Evolutionary conservation across 257 asterid species (phyloP).

Genomic region (Nemophila menziesii): DNA sequence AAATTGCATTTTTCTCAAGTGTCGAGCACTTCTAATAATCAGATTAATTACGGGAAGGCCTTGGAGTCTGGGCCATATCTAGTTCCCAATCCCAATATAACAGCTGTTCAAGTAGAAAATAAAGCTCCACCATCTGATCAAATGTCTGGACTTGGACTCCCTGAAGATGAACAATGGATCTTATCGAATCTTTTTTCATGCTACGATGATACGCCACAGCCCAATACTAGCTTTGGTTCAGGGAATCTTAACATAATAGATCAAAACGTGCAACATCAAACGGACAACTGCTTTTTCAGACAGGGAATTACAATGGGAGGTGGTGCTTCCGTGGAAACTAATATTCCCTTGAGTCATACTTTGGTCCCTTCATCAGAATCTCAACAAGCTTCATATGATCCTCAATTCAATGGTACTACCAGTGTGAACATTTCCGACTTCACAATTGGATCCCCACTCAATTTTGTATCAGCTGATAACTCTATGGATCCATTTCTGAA

Average conservation of each 20-base stretch:
- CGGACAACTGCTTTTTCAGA: constrained; percentile 3
- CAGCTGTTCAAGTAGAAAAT: constrained; percentile 1
- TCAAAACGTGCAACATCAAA: constrained; percentile 4
- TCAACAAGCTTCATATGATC: constrained; percentile 22
- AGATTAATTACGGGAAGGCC: constrained; percentile 16
- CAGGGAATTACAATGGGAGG: constrained; percentile 18
- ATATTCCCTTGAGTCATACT: constrained; percentile 16
- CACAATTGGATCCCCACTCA: neutral
- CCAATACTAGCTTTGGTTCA: constrained; percentile 17
- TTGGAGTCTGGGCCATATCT: constrained; percentile 14
- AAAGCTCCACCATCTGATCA: constrained; percentile 20
- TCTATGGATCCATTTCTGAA: constrained; percentile 10
- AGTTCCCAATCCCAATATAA: neutral
- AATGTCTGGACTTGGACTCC: constrained; percentile 40
- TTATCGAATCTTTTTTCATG: constrained; percentile 47
- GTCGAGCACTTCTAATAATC: constrained; percentile 14
- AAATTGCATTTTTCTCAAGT: constrained; percentile 19
- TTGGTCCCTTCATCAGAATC: constrained; percentile 18
- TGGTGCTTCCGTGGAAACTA: constrained; percentile 17
- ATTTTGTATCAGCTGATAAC: constrained; percentile 18
- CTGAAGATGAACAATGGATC: constrained; percentile 57
- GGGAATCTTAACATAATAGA: constrained; percentile 7
- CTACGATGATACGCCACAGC: constrained; percentile 32
- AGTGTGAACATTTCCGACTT: neutral
- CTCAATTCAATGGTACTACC: constrained; percentile 14